phyloP scores from a whole-genome alignment of 2,329 filamentous ascomycete genomes.

The Coleophoma crateriformis region DNA sequence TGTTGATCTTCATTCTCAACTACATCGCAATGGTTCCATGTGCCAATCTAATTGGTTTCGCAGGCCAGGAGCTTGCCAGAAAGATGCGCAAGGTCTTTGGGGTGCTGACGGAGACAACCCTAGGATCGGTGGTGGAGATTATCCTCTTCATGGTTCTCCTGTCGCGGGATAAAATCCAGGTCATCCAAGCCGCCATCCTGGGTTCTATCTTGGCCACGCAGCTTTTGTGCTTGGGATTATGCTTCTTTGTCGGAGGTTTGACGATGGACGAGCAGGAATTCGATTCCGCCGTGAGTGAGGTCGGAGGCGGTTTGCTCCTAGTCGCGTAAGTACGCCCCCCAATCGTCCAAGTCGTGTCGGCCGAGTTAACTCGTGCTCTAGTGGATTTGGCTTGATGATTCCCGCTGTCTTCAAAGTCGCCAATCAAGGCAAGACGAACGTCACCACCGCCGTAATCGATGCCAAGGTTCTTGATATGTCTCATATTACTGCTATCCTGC shows the following conservation, averaged over 20 bases:
- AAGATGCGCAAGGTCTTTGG: conserved; percentile 72
- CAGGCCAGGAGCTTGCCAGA: conserved; percentile 64
- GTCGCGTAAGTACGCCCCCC: conserved; percentile 58
- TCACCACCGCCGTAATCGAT: conserved; percentile 35
- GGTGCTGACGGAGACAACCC: conserved; percentile 54
- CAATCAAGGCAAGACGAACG: conserved; percentile 21
- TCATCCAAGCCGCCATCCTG: conserved; percentile 78
- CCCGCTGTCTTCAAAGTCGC: conserved; percentile 43
- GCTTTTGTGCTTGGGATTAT: conserved; percentile 71
- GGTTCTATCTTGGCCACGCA: conserved; percentile 80
- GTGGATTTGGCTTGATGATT: conserved; percentile 41
- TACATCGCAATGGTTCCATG: conserved; percentile 76
- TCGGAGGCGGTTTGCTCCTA: conserved; percentile 69
- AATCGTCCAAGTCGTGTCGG: not conserved
- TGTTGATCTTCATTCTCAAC: conserved; percentile 63
- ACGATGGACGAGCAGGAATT: conserved; percentile 64
- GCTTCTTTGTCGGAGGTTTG: conserved; percentile 74
- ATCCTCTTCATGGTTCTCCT: conserved; percentile 77
- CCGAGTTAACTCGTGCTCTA: conserved; percentile 15
- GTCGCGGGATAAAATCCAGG: conserved; percentile 47
- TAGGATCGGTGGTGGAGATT: conserved; percentile 76
- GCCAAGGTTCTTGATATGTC: conserved; percentile 59
- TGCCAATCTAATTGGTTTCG: conserved; percentile 71
- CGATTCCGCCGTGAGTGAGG: conserved; percentile 71
- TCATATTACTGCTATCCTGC: conserved; percentile 63